These are phyloP conservation scores for Penicillium bialowiezense DNA, from an alignment of 495 filamentous ascomycete species.

Conservation along the genomic window DNA sequence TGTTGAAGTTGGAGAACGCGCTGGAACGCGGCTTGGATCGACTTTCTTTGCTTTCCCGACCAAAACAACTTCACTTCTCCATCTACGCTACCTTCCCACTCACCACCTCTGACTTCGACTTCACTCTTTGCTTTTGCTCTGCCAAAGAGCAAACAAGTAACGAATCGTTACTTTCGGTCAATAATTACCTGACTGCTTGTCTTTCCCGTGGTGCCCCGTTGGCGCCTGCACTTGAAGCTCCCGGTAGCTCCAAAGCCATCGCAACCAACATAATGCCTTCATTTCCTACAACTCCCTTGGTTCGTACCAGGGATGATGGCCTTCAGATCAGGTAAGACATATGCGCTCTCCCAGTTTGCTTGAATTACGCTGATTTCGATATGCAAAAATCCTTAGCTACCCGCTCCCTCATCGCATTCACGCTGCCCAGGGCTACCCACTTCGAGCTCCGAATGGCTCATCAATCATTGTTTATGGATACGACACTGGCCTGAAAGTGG, in stretches of 20 bases:
- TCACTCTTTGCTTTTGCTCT: background rate
- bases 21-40: slow-evolving; percentile 28
- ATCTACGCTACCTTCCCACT: slow-evolving; percentile 13
- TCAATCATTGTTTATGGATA: slow-evolving; percentile 81
- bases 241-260: slow-evolving; percentile 7
- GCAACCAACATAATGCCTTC: slow-evolving; percentile 32
- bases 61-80: slow-evolving; percentile 28
- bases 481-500: slow-evolving; percentile 68
- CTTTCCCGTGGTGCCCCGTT: slow-evolving; percentile 13
- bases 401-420: slow-evolving; percentile 71
- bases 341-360: background rate
- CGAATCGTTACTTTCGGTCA: background rate
- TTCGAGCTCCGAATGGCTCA: slow-evolving; percentile 77
- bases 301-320: slow-evolving; percentile 40
- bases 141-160: background rate
- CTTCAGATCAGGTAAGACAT: slow-evolving; percentile 51
- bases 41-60: slow-evolving; percentile 13
- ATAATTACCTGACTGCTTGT: background rate
- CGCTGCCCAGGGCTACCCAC: slow-evolving; percentile 70
- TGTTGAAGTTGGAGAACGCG: slow-evolving; percentile 22
- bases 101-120: background rate
- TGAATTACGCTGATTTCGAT: slow-evolving; percentile 8
- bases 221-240: slow-evolving; percentile 23
- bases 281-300: slow-evolving; percentile 38
- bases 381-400: slow-evolving; percentile 54